Evolutionary conservation across 2,329 filamentous ascomycete genomes (phyloP).

Genomic region (Nigrospora osmanthi): DNA sequence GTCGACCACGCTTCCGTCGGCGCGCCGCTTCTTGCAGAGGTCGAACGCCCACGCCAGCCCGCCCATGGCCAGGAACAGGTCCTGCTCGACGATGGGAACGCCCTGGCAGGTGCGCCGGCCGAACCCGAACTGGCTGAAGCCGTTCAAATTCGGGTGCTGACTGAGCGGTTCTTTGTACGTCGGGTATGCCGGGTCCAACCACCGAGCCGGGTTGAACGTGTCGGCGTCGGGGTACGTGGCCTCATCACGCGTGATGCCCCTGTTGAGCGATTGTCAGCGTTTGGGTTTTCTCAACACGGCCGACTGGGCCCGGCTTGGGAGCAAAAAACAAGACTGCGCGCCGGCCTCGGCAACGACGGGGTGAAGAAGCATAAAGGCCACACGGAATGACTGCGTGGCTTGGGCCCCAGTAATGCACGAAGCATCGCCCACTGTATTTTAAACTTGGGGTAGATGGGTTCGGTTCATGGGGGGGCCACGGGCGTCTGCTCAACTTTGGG

Average conservation of each 20-base stretch:
- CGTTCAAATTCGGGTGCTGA: slow-evolving; percentile 27
- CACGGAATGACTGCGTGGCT: no score
- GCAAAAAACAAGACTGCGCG: no score
- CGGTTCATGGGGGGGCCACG: no score
- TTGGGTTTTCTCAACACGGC: no score
- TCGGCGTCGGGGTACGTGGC: slow-evolving; percentile 27
- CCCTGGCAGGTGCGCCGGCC: slow-evolving; percentile 41
- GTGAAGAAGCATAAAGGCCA: no score
- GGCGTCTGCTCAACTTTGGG: no score
- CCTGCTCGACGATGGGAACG: slow-evolving; percentile 30
- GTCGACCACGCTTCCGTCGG: slow-evolving; percentile 19
- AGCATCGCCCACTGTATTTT: no score
- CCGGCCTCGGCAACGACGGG: no score
- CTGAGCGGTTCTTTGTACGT: slow-evolving; percentile 31
- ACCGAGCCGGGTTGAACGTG: slow-evolving; percentile 30
- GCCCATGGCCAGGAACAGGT: slow-evolving; percentile 30
- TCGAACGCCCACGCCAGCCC: slow-evolving; percentile 27
- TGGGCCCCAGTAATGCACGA: no score
- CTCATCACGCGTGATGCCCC: slow-evolving; percentile 38
- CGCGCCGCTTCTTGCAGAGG: slow-evolving; percentile 18
- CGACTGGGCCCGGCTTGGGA: no score
- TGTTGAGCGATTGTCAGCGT: slow-evolving; percentile 5
- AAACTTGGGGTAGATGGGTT: no score
- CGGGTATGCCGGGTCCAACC: slow-evolving; percentile 26
- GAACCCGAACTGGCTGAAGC: slow-evolving; percentile 42